These are phyloP conservation scores for Eucommia ulmoides DNA, from an alignment of 257 asterid species.

Conservation along the genomic window DNA sequence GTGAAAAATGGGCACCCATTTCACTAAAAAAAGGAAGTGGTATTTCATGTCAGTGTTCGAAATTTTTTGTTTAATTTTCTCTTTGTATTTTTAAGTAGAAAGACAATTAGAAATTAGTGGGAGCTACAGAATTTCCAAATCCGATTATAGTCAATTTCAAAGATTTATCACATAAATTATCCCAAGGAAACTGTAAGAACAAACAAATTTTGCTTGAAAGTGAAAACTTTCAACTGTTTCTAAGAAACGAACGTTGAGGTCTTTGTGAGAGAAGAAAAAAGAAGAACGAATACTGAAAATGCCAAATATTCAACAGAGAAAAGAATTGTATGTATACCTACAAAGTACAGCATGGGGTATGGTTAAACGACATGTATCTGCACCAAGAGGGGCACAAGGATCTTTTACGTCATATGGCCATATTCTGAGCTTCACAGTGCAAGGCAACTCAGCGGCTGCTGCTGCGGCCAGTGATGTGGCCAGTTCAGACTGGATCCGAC, in stretches of 20 bases:
- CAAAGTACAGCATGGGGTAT: constrained; percentile 97
- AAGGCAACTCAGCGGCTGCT: constrained; percentile 91
- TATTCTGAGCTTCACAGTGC: constrained; percentile 93
- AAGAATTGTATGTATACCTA: constrained; percentile 45
- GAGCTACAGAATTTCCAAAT: too few relatives aligned
- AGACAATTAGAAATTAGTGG: constrained; percentile 9
- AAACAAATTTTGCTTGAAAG: neutral
- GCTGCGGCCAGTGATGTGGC: constrained; percentile 85
- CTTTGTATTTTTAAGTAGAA: constrained; percentile 2
- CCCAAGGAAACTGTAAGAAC: neutral
- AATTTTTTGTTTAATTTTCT: too few relatives aligned
- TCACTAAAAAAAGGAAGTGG: constrained; percentile 33
- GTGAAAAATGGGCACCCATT: constrained; percentile 97
- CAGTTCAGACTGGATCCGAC: constrained; percentile 74
- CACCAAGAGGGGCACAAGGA: constrained; percentile 62
- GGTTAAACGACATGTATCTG: constrained; percentile 59
- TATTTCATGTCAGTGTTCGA: constrained; percentile 5
- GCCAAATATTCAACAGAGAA: neutral
- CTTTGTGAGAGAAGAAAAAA: too few relatives aligned
- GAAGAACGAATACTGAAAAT: too few relatives aligned
- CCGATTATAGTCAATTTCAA: too few relatives aligned
- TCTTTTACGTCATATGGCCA: constrained; percentile 81
- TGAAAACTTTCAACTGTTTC: too few relatives aligned
- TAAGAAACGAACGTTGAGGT: too few relatives aligned
- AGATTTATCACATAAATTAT: too few relatives aligned